Conservation (phyloP, 2,329 filamentous ascomycete species). For the Ceratocystis smalleyi region DNA sequence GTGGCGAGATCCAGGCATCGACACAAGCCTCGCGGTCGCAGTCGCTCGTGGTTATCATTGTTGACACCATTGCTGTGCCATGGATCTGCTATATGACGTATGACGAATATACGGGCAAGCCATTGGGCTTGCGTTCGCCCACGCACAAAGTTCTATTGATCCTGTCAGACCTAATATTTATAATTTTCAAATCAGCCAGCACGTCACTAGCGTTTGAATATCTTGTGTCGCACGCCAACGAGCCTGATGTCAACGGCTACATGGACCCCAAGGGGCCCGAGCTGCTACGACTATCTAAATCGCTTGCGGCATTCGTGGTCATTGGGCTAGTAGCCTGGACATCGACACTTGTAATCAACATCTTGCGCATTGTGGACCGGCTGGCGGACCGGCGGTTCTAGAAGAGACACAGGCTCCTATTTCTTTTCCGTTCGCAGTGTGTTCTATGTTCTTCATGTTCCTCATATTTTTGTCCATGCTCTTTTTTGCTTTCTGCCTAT, state of each 20-base stretch:
- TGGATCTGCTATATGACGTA: slow-evolving; percentile 90
- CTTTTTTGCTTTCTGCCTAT: background rate
- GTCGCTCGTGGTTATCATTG: slow-evolving; percentile 72
- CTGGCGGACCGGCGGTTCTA: slow-evolving; percentile 30
- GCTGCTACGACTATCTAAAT: slow-evolving; percentile 33
- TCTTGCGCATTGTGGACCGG: slow-evolving; percentile 52
- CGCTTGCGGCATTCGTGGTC: slow-evolving; percentile 62
- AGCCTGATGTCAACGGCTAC: slow-evolving; percentile 11
- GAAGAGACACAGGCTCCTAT: background rate
- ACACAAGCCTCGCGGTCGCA: slow-evolving; percentile 49
- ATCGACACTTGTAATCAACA: slow-evolving; percentile 74
- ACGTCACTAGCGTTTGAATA: slow-evolving; percentile 78
- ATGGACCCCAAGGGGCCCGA: slow-evolving; percentile 12
- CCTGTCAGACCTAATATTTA: slow-evolving; percentile 85
- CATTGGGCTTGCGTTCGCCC: slow-evolving; percentile 69
- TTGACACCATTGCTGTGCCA: slow-evolving; percentile 75
- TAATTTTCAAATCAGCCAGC: slow-evolving; percentile 93
- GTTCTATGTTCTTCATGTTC: background rate
- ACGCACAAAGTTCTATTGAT: slow-evolving; percentile 79
- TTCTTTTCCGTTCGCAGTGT: background rate
- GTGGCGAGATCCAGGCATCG: slow-evolving; percentile 22
- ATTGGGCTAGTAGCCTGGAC: slow-evolving; percentile 81
- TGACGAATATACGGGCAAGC: slow-evolving; percentile 92
- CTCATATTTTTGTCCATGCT: background rate
- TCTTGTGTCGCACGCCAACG: slow-evolving; percentile 46